phyloP scores from a whole-genome alignment of 2,329 filamentous ascomycete genomes.

The Fusarium stilboides region DNA sequence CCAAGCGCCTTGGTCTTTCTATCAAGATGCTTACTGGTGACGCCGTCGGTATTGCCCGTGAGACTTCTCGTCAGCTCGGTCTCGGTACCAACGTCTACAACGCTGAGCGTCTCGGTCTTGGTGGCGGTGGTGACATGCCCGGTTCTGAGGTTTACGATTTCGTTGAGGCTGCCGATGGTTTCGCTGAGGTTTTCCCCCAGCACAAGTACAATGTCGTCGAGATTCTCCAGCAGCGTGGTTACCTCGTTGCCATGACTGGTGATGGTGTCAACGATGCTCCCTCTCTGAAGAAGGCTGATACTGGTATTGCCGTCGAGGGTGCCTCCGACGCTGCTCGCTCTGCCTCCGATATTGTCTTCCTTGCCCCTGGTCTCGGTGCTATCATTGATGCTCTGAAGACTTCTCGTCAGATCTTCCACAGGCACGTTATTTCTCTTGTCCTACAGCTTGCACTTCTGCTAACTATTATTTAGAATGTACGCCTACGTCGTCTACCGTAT shows the following conservation, averaged over 20 bases:
- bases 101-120: constrained; percentile 90
- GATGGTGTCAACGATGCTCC: constrained; percentile 96
- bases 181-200: constrained; percentile 94
- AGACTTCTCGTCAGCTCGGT: constrained; percentile 91
- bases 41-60: constrained; percentile 91
- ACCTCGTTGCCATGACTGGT: constrained; percentile 96
- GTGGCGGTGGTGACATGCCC: constrained; percentile 92
- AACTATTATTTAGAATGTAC: constrained; percentile 76
- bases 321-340: constrained; percentile 92
- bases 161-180: constrained; percentile 94
- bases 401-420: constrained; percentile 94
- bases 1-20: constrained; percentile 87
- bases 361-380: constrained; percentile 89
- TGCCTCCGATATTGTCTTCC: constrained; percentile 93
- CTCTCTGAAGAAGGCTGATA: constrained; percentile 95
- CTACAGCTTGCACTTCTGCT: background rate
- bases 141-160: constrained; percentile 96
- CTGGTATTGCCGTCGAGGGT: constrained; percentile 94
- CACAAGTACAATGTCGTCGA: constrained; percentile 85
- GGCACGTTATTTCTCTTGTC: constrained; percentile 50
- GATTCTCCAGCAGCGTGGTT: constrained; percentile 92
- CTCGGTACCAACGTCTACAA: constrained; percentile 96
- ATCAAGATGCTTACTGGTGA: constrained; percentile 98
- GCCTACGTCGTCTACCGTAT: constrained; percentile 97
- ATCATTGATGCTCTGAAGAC: constrained; percentile 96